phyloP scores from a whole-genome alignment of 441 rosid species.

The Populus trichocarpa region DNA sequence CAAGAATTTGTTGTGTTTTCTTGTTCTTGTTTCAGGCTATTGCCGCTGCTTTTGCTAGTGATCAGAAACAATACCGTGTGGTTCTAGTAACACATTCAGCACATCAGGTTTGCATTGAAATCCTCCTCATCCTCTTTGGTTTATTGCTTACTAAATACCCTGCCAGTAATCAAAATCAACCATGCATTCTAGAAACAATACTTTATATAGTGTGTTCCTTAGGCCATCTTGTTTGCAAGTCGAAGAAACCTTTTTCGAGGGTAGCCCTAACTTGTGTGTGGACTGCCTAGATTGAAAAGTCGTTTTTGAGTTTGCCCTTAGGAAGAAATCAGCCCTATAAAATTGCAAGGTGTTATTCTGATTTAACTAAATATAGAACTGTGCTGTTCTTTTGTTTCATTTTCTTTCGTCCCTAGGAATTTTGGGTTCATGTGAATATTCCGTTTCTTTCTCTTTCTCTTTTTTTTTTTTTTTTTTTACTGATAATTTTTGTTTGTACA shows the following conservation, averaged over 20 bases:
- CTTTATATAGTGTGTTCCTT: neutral
- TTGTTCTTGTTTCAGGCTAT: conserved; percentile 49
- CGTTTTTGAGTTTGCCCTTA: neutral
- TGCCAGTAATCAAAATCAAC: neutral
- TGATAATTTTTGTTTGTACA: neutral
- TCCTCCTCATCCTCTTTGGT: neutral
- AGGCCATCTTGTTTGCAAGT: neutral
- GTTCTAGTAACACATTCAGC: conserved; percentile 67
- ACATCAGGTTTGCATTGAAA: conserved; percentile 55
- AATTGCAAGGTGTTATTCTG: neutral
- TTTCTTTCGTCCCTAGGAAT: neutral
- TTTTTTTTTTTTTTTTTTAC: neutral
- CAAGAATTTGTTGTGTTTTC: neutral
- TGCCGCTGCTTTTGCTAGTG: conserved; percentile 71
- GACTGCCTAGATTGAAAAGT: neutral
- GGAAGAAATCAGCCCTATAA: neutral
- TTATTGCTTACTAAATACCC: neutral
- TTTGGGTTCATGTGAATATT: neutral
- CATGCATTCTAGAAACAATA: neutral
- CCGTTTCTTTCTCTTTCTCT: neutral
- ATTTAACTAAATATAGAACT: neutral
- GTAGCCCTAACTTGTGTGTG: neutral
- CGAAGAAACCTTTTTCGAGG: neutral
- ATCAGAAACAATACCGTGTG: conserved; percentile 49
- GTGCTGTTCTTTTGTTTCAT: neutral